These are phyloP conservation scores for Phytophthora palmivora DNA, from an alignment of 352 stramenopile genomes.

Conservation along the genomic window DNA sequence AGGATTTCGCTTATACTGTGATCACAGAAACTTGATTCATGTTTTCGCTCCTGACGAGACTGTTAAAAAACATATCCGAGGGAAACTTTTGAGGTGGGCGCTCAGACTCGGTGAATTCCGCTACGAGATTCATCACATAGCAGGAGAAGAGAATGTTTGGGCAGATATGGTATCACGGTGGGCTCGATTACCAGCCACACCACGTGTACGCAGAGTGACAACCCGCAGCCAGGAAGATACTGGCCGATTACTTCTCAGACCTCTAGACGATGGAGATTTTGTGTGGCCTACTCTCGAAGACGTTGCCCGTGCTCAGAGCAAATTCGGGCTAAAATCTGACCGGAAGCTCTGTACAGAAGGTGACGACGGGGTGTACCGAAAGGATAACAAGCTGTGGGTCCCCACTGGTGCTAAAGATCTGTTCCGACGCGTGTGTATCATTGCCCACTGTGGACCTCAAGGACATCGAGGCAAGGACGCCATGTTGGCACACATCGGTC, in stretches of 20 bases:
- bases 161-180: slow-evolving; percentile 21
- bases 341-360: too few species aligned
- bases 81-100: too few species aligned
- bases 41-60: slow-evolving; percentile 11
- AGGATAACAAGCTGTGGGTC: background rate
- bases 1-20: slow-evolving; percentile 12
- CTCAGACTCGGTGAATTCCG: too few species aligned
- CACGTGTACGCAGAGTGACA: background rate
- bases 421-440: slow-evolving; percentile 11
- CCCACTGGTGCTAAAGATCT: slow-evolving; percentile 1
- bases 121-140: too few species aligned
- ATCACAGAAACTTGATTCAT: slow-evolving; percentile 9
- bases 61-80: too few species aligned
- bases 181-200: slow-evolving; percentile 4
- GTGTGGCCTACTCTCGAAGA: slow-evolving; percentile 6
- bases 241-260: background rate
- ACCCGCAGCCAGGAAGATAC: background rate
- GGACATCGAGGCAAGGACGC: slow-evolving; percentile 5
- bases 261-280: slow-evolving; percentile 9
- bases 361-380: background rate
- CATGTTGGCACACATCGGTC: slow-evolving; percentile 10
- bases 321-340: background rate
- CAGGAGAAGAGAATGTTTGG: too few species aligned
- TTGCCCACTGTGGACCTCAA: slow-evolving; percentile 12
- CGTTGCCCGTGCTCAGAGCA: slow-evolving; percentile 1